Conservation (phyloP, 2,329 filamentous ascomycete genomes). For the Herpotrichia juniperi region DNA sequence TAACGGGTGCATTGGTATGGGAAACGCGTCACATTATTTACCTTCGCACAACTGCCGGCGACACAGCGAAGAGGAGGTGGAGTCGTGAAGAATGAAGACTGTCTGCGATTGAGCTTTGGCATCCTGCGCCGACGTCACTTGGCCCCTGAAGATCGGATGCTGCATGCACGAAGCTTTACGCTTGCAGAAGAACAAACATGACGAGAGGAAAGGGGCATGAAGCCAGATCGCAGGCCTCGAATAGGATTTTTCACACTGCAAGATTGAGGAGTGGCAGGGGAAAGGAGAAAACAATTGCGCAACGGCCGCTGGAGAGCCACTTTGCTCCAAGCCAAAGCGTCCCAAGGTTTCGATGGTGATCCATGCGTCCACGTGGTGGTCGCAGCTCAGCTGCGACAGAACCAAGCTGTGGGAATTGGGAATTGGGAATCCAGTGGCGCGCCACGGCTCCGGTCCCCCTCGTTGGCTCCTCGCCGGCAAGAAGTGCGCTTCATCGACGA, state of each 20-base stretch:
- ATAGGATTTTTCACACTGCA: neutral
- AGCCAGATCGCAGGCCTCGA: neutral
- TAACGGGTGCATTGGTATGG: neutral
- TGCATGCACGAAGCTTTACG: neutral
- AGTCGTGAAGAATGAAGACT: neutral
- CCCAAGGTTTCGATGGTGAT: conserved; percentile 22
- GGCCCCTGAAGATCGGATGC: conserved; percentile 11
- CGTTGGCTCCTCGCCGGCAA: conserved; percentile 9
- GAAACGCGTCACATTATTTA: neutral
- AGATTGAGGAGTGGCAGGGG: conserved; percentile 9
- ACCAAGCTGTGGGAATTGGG: conserved; percentile 12
- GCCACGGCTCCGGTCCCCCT: conserved; percentile 22
- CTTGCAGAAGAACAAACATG: neutral
- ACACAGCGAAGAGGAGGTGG: neutral
- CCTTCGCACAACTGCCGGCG: neutral
- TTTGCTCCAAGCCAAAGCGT: neutral
- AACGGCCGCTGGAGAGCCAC: conserved; percentile 24
- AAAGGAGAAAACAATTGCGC: conserved; percentile 28
- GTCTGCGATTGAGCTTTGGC: conserved; percentile 23
- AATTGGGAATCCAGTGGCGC: neutral
- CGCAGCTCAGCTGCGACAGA: conserved; percentile 24
- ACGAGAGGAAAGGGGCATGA: neutral
- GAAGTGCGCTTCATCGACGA: neutral
- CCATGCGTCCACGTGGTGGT: conserved; percentile 39
- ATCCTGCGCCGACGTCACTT: conserved; percentile 6